phyloP scores from a whole-genome alignment of 2,329 filamentous ascomycete species.

The Trichophyton verrucosum region DNA sequence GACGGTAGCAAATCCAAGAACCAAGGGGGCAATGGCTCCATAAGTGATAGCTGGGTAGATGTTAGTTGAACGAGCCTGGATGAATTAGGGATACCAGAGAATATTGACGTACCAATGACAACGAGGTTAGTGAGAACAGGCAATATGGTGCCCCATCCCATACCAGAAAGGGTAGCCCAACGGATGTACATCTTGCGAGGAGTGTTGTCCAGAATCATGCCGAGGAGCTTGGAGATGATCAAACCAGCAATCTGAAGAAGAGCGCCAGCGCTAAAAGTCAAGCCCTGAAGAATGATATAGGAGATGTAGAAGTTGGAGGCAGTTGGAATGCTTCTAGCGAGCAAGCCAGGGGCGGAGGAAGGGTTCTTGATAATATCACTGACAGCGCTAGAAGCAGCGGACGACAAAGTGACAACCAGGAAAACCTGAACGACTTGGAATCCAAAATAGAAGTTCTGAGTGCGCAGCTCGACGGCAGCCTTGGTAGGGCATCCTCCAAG shows the following conservation, averaged over 20 bases:
- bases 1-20: constrained; percentile 67
- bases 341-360: constrained; percentile 45
- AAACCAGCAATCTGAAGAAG: constrained; percentile 65
- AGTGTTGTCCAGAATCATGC: constrained; percentile 61
- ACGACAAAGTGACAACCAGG: constrained; percentile 69
- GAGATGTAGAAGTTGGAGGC: constrained; percentile 91
- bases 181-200: constrained; percentile 69
- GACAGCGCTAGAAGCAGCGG: constrained; percentile 61
- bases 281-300: constrained; percentile 86
- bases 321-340: constrained; percentile 63
- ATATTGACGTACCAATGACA: constrained; percentile 52
- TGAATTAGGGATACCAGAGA: no score
- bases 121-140: constrained; percentile 71
- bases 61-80: constrained; percentile 8
- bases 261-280: constrained; percentile 62
- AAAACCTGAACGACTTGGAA: constrained; percentile 73
- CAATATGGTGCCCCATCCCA: constrained; percentile 74
- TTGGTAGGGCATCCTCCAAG: constrained; percentile 66
- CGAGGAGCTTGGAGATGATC: constrained; percentile 59
- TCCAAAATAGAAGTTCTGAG: constrained; percentile 76
- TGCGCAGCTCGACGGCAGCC: constrained; percentile 72
- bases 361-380: constrained; percentile 53
- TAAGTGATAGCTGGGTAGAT: constrained; percentile 58
- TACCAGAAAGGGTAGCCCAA: constrained; percentile 59
- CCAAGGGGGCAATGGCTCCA: constrained; percentile 71